Percentiles rank a stretch among this genome's conserved stretches.
These are phyloP conservation scores for Jatropha multifida DNA, from an alignment of 441 rosid genomes.

Conservation along the genomic window DNA sequence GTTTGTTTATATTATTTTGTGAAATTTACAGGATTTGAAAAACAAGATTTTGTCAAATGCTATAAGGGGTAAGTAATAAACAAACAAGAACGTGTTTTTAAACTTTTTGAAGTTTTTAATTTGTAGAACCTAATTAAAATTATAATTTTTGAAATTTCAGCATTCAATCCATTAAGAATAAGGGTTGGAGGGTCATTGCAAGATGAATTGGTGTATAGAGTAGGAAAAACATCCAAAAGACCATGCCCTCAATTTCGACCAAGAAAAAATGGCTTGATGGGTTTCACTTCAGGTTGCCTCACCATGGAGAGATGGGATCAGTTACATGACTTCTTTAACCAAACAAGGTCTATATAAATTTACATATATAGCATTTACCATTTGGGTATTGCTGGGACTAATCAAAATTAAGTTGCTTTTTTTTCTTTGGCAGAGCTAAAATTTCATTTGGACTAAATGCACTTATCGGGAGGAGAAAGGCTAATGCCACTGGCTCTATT, in stretches of 20 bases:
- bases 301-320: slow-evolving; percentile 55
- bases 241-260: slow-evolving; percentile 31
- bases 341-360: slow-evolving; percentile 39
- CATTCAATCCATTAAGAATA: slow-evolving; percentile 50
- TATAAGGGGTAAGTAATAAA: slow-evolving; percentile 36
- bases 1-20: slow-evolving; percentile 5
- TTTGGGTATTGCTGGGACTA: too few species aligned
- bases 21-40: slow-evolving; percentile 41
- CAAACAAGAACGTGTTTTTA: too few species aligned
- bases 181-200: slow-evolving; percentile 71
- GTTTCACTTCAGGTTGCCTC: slow-evolving; percentile 55
- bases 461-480: slow-evolving; percentile 36
- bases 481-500: neutral
- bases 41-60: slow-evolving; percentile 47
- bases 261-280: slow-evolving; percentile 34
- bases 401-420: neutral
- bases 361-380: neutral
- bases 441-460: slow-evolving; percentile 58
- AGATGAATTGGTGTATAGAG: slow-evolving; percentile 47
- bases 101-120: neutral
- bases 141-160: slow-evolving; percentile 25
- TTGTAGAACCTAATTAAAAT: neutral
- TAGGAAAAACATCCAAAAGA: slow-evolving; percentile 24
- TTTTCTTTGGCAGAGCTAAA: slow-evolving; percentile 30
- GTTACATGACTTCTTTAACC: slow-evolving; percentile 38